Base-by-base conservation (phyloP, 2,329 filamentous ascomycete genomes). In the Dactylellina haptotyla region DNA sequence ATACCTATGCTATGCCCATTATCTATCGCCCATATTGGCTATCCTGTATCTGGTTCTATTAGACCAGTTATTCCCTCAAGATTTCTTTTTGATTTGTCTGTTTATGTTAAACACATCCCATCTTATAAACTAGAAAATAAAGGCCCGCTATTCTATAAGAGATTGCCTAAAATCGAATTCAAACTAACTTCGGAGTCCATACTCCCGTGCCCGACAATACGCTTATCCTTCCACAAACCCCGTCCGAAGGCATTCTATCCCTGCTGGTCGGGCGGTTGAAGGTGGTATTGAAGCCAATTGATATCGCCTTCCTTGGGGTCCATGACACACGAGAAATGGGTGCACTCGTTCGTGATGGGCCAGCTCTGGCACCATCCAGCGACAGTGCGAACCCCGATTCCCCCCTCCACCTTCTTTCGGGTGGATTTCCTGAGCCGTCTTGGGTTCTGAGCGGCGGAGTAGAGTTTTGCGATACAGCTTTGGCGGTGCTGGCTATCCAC, bases 261-360 rank as follows among this genome's bases (percentile, higher is more conserved):
- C 63, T 41, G 12, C 51, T 8, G 63, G 37, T 25, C 37, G 4
- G 58, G 58, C 28, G 58, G 45, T 34, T 65, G 28, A 4, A 46
- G 25, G 61, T 72, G 45, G 34, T 54, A 77, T 74, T 77, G 70
- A 6, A 83, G 76, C 83, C 84, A 87, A 12, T 80, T 77, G 20
- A 88, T 79, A 10, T 80, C 79, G 0, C 86, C 85, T 12, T 78
- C 78, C 4, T 72, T 78, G 2, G 87, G 84, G 79, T 88, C 86
- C 83, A 89, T 84, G 26, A 89, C 79, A 18, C 83, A 83, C 2
- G 83, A 83, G 79, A 85, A 89, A 79, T 89, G 86, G 1, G 86
- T 88, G 34, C 81, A 81, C 63, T 87, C 84, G 76, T 88, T 88
- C 14, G 83, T 83, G 2, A 85, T 84, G 0, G 87, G 87, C 70